Evolutionary conservation across 2,329 filamentous ascomycete genomes (phyloP).

Genomic region (Penicillium sp.): DNA sequence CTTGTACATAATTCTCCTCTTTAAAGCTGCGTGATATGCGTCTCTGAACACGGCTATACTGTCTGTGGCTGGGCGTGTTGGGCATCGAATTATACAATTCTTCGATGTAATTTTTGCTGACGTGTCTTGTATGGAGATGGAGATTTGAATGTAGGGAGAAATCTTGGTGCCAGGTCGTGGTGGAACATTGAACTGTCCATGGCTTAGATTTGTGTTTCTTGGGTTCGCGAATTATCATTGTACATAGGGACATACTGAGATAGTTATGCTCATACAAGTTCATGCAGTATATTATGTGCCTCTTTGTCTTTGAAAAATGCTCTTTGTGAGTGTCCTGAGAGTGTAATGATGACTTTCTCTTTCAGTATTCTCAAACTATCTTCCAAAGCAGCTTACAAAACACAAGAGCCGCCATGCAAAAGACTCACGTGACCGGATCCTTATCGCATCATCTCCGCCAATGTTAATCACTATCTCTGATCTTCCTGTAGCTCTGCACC

Average conservation of each 20-base stretch:
- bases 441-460: not conserved
- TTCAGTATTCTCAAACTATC: no score
- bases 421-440: not conserved
- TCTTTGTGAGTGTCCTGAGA: not conserved
- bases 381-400: no score
- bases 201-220: not conserved
- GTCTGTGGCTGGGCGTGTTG: slow-evolving; percentile 22
- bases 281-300: not conserved
- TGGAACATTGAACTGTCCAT: not conserved
- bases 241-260: not conserved
- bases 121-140: not conserved
- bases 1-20: slow-evolving; percentile 36
- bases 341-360: not conserved
- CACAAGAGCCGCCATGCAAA: not conserved
- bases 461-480: not conserved
- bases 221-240: not conserved
- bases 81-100: slow-evolving; percentile 28
- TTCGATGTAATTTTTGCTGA: slow-evolving; percentile 17
- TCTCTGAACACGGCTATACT: slow-evolving; percentile 22
- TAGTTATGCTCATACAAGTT: not conserved
- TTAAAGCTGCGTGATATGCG: slow-evolving; percentile 10
- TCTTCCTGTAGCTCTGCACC: not conserved
- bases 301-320: not conserved
- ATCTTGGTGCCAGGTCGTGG: not conserved
- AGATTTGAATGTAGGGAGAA: not conserved